Conservation (phyloP, 352 stramenopile species). For the Blastocystis hominis region DNA sequence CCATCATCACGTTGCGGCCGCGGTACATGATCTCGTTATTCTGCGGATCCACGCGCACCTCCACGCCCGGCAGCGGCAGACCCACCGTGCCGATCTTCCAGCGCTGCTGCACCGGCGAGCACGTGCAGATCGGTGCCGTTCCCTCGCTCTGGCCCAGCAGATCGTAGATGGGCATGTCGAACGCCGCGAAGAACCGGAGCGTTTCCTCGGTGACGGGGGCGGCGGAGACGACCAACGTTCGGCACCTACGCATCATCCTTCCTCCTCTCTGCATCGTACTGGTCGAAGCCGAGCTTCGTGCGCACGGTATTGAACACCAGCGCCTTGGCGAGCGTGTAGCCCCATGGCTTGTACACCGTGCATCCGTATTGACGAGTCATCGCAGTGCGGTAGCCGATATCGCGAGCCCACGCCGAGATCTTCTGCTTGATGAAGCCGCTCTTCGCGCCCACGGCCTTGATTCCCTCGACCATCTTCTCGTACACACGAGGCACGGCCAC, state of each 20-base stretch:
- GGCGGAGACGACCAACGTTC: constrained; percentile 62
- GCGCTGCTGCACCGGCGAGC: constrained; percentile 60
- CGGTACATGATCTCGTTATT: constrained; percentile 64
- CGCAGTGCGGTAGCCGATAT: constrained; percentile 61
- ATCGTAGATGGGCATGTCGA: constrained; percentile 85
- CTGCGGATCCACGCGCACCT: constrained; percentile 64
- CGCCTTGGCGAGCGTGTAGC: constrained; percentile 74
- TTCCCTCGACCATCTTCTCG: constrained; percentile 70
- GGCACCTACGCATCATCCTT: not conserved
- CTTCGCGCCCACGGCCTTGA: constrained; percentile 54
- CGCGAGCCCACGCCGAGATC: constrained; percentile 79
- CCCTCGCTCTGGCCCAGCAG: constrained; percentile 82
- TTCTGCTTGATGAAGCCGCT: constrained; percentile 82
- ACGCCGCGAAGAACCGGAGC: constrained; percentile 82
- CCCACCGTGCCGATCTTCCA: constrained; percentile 62
- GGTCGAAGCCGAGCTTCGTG: constrained; percentile 25
- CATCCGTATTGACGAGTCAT: constrained; percentile 73
- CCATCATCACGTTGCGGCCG: constrained; percentile 69
- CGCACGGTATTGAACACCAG: constrained; percentile 68
- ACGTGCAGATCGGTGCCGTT: constrained; percentile 70
- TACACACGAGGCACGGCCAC: constrained; percentile 75
- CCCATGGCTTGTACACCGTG: constrained; percentile 73
- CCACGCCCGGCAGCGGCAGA: constrained; percentile 61
- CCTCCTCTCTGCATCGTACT: constrained; percentile 53
- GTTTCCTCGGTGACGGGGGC: constrained; percentile 83